Evolutionary conservation across 2,329 filamentous ascomycete species (phyloP).

Genomic region (Hymenoscyphus scutula): DNA sequence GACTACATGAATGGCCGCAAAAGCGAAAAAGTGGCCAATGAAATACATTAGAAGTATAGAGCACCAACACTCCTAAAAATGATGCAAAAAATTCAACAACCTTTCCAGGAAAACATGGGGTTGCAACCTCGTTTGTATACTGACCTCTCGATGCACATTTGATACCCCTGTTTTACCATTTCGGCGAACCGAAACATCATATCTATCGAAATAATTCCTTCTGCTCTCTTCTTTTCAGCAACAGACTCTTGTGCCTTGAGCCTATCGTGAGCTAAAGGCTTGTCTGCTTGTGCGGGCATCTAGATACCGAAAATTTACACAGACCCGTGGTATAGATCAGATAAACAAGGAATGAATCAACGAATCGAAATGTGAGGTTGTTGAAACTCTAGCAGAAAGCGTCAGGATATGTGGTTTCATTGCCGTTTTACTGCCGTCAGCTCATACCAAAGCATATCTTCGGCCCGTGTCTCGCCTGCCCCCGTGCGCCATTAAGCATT

Average conservation of each 20-base stretch:
- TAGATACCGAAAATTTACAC: conserved; percentile 6
- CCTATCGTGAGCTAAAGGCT: conserved; percentile 2
- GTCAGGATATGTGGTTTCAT: conserved; percentile 2
- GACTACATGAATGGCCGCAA: conserved; percentile 4
- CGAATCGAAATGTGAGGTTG: neutral
- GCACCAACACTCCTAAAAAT: neutral
- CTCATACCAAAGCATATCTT: conserved; percentile 3
- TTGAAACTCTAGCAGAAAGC: neutral
- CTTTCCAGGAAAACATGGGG: neutral
- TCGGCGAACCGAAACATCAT: conserved; percentile 7
- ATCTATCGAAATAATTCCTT: neutral
- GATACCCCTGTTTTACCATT: conserved; percentile 3
- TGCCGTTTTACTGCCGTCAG: neutral
- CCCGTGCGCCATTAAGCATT: conserved; percentile 8
- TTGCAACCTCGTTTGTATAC: conserved; percentile 5
- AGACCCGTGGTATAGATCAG: neutral
- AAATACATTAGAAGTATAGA: neutral
- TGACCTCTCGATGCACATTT: neutral
- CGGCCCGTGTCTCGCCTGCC: neutral
- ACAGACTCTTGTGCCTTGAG: neutral
- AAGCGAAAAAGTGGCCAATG: neutral
- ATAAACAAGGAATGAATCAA: neutral
- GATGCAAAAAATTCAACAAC: neutral
- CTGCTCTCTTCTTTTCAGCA: neutral
- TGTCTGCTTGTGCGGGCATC: neutral